These are phyloP conservation scores for Perkinsus marinus DNA, from an alignment of 169 alveolate genomes.

Conservation along the genomic window DNA sequence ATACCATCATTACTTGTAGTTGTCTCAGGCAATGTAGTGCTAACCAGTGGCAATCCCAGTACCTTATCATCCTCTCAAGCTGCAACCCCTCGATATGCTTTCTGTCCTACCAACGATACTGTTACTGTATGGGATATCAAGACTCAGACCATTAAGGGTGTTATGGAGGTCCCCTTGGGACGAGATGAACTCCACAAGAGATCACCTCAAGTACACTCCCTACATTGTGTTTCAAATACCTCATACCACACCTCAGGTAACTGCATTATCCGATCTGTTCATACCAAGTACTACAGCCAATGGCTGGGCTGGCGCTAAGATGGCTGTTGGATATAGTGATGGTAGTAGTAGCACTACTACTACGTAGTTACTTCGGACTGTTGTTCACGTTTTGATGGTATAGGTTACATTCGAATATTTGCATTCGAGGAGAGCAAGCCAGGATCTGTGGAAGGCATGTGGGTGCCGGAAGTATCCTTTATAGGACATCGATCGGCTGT, in stretches of 20 bases:
- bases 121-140: not conserved
- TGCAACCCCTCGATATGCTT: not conserved
- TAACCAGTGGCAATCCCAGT: not conserved
- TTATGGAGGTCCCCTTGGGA: not conserved
- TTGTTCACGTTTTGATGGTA: not conserved
- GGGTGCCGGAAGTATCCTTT: conserved; percentile 24
- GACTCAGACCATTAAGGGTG: not conserved
- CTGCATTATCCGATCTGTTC: not conserved
- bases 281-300: not conserved
- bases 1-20: no score
- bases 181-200: not conserved
- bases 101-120: not conserved
- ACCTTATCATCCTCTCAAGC: not conserved
- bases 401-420: not conserved
- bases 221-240: not conserved
- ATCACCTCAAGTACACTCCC: not conserved
- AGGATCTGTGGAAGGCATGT: not conserved
- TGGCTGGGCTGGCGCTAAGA: not conserved
- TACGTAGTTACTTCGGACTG: not conserved
- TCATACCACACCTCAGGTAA: not conserved
- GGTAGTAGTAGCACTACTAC: conserved; percentile 53
- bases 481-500: conserved; percentile 49
- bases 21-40: not conserved
- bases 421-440: not conserved
- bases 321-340: conserved; percentile 60